Evolutionary conservation across 352 stramenopile genomes (phyloP).

Genomic region (Phytophthora colocasiae): DNA sequence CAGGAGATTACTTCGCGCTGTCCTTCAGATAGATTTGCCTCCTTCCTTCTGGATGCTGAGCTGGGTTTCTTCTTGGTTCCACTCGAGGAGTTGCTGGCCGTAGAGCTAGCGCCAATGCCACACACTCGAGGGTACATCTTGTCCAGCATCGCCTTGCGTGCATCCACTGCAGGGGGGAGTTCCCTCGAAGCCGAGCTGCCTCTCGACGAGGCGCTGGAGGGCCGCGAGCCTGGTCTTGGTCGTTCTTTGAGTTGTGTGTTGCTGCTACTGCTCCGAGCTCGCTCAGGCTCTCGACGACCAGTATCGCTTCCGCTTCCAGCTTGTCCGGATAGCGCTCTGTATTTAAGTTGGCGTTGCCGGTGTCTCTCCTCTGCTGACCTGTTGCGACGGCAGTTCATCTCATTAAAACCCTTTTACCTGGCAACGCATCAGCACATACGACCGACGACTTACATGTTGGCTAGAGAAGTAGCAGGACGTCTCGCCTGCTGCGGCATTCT

Average conservation of each 20-base stretch:
- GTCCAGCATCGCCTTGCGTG: conserved; percentile 76
- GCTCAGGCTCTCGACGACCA: conserved; percentile 28
- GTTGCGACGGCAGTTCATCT: background rate
- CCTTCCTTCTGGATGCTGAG: conserved; percentile 50
- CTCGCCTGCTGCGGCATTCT: conserved; percentile 27
- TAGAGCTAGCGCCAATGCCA: conserved; percentile 40
- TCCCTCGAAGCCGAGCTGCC: conserved; percentile 15
- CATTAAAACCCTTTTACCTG: conserved; percentile 17
- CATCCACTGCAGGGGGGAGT: conserved; percentile 28
- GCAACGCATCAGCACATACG: conserved; percentile 2
- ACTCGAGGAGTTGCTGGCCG: conserved; percentile 28
- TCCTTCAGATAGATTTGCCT: conserved; percentile 57
- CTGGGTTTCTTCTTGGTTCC: conserved; percentile 41
- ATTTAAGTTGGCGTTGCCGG: conserved; percentile 57
- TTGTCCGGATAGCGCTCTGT: conserved; percentile 44
- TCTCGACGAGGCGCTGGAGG: conserved; percentile 32
- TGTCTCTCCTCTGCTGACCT: conserved; percentile 71
- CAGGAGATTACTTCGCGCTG: conserved; percentile 86
- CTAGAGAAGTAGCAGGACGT: conserved; percentile 22
- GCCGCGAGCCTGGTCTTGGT: conserved; percentile 26
- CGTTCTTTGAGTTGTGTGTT: conserved; percentile 19
- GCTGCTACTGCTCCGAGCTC: conserved; percentile 25
- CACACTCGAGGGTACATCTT: conserved; percentile 86
- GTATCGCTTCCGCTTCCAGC: conserved; percentile 12
- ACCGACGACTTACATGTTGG: conserved; percentile 37